Conservation (phyloP, 306 rosid species). For the Castanospermum australe region DNA sequence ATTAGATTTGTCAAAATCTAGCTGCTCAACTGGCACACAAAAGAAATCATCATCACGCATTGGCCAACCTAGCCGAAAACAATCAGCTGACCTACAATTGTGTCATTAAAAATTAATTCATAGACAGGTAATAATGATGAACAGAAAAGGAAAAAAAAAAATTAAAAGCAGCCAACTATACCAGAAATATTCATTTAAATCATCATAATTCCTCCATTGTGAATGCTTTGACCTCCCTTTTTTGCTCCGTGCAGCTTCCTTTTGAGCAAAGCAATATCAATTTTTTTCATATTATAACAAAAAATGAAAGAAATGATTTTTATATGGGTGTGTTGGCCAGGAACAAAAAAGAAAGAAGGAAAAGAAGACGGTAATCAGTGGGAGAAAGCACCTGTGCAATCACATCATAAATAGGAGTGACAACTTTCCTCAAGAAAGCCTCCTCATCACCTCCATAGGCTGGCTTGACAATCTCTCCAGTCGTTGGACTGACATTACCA, state of each 20-base stretch:
- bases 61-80: conserved; percentile 97
- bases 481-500: conserved; percentile 98
- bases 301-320: neutral
- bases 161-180: conserved; percentile 30
- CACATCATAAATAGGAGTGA: conserved; percentile 90
- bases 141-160: neutral
- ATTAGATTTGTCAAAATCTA: conserved; percentile 43
- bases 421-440: conserved; percentile 83
- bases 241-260: conserved; percentile 85
- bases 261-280: conserved; percentile 31
- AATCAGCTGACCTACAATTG: conserved; percentile 85
- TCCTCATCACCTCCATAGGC: conserved; percentile 98
- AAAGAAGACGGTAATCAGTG: neutral
- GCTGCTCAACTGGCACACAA: conserved; percentile 34
- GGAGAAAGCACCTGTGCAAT: conserved; percentile 66
- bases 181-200: conserved; percentile 95
- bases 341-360: neutral
- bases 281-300: conserved; percentile 5
- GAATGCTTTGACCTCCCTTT: conserved; percentile 94
- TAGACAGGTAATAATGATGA: conserved; percentile 6
- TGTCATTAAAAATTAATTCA: conserved; percentile 17
- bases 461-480: conserved; percentile 97
- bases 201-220: conserved; percentile 97
- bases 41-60: conserved; percentile 98
- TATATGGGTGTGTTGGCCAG: neutral